These are phyloP conservation scores for Pseudofabraea citricarpa DNA, from an alignment of 2,329 filamentous ascomycete genomes.

Conservation along the genomic window DNA sequence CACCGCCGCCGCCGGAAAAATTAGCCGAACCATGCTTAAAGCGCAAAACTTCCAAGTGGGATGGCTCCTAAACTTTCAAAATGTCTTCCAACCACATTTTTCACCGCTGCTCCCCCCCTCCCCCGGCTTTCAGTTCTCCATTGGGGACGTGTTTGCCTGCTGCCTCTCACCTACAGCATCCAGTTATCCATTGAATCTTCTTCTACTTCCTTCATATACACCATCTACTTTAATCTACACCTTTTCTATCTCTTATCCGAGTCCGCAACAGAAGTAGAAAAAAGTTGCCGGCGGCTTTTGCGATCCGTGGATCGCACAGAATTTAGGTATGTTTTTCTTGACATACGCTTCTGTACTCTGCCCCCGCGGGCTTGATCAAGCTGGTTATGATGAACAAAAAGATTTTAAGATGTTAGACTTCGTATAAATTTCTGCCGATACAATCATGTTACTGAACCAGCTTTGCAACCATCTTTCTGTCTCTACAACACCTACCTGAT, in stretches of 20 bases:
- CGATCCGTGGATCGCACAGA: too few species aligned
- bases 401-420: slow-evolving; percentile 26
- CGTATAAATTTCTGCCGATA: slow-evolving; percentile 18
- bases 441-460: slow-evolving; percentile 18
- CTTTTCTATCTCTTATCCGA: too few species aligned
- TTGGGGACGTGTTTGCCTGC: background rate
- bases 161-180: background rate
- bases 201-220: too few species aligned
- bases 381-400: slow-evolving; percentile 21
- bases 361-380: background rate
- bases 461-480: too few species aligned
- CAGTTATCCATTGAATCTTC: background rate
- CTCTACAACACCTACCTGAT: too few species aligned
- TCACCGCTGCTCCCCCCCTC: background rate
- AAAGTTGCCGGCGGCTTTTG: too few species aligned
- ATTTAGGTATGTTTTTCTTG: too few species aligned
- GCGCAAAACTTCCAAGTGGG: background rate
- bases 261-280: too few species aligned
- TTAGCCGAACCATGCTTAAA: background rate
- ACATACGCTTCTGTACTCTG: background rate
- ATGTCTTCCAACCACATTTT: background rate
- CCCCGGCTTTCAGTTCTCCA: background rate
- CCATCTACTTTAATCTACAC: too few species aligned
- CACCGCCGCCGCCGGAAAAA: too few species aligned
- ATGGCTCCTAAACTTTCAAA: slow-evolving; percentile 2